phyloP scores from a whole-genome alignment of 192 early-diverging fungal genomes.

The Backusella sp. region DNA sequence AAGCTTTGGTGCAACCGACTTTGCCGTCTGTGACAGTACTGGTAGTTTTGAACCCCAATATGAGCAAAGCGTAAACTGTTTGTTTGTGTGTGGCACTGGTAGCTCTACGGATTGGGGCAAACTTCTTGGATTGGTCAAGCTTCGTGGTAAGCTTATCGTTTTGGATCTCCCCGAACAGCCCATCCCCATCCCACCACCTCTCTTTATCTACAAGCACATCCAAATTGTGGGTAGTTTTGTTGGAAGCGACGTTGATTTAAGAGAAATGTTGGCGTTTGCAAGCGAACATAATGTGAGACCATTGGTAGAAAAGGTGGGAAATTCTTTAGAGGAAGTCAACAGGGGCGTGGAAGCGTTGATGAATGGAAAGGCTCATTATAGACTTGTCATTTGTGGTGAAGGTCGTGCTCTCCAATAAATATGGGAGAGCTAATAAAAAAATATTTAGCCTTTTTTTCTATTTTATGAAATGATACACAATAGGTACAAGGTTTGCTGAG shows the following conservation, averaged over 20 bases:
- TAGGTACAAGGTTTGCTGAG: not conserved
- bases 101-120: conserved; percentile 45
- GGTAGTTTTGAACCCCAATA: conserved; percentile 2
- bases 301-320: conserved; percentile 57
- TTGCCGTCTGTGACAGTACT: conserved; percentile 21
- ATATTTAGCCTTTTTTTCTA: no score
- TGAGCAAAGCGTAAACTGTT: conserved; percentile 30
- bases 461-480: no score
- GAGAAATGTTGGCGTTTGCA: conserved; percentile 70
- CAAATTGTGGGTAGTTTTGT: conserved; percentile 66
- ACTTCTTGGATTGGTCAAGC: conserved; percentile 48
- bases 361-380: conserved; percentile 64
- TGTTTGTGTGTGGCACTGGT: conserved; percentile 37
- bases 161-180: conserved; percentile 63
- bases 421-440: not conserved
- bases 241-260: conserved; percentile 53
- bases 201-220: conserved; percentile 49
- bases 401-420: conserved; percentile 1
- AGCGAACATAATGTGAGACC: conserved; percentile 61
- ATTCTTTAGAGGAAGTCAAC: conserved; percentile 60
- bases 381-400: conserved; percentile 52
- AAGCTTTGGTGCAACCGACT: conserved; percentile 59
- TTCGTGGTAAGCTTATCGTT: conserved; percentile 61
- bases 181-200: conserved; percentile 40
- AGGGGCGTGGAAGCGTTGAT: conserved; percentile 60